Base-by-base conservation (phyloP, 352 stramenopile genomes). In the Halophytophthora batemanensis region DNA sequence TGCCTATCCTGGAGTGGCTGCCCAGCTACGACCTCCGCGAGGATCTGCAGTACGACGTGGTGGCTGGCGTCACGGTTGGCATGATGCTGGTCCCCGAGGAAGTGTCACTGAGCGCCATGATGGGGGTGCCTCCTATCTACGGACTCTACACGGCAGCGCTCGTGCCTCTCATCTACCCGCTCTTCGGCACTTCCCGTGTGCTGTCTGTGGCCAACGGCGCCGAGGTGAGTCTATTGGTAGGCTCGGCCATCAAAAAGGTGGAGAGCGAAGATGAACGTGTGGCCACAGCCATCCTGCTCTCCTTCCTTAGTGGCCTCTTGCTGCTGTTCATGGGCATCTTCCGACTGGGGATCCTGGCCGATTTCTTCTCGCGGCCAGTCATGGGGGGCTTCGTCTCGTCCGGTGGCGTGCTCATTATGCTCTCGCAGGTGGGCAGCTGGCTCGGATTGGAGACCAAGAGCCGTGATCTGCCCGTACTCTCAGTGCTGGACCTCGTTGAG, bases 21-120 rank as follows among this genome's bases (percentile, higher is more conserved):
- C 81, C 78, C 21, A 47, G 50, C 13, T 93, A 93, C 60, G 55
- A 86, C 40, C 8, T 87, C 3, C 54, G 53, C 0, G 71, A 73
- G 25, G 77, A 90, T 42, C 57, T 91, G 34, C 85, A 87, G 59
- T 80, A 70, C 41, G 81, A 88, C 53, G 1, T 87, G 18, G 76
- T 88, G 17, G 71, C 81, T 0, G 81, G 75, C 23, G 65, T 88
- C 59, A 89, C 81, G 2, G 81, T 91, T 29, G 86, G 84, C 14
- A 75, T 97, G 21, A 97, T 98, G 87, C 67, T 96, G 25, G 79
- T 98, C 49, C 93, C 90, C 17, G 89, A 97, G 51, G 83, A 90
- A 21, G 96, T 98, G 72, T 89, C 74, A 33, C 92, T 97, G 45
- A 88, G 86, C 14, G 85, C 93, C 47, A 70, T 98, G 11, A 96